Evolutionary conservation across 2,329 filamentous ascomycete species (phyloP), one percentile per base, ranked within the genome.

Genomic region (Penicillium psychrosexuale): DNA sequence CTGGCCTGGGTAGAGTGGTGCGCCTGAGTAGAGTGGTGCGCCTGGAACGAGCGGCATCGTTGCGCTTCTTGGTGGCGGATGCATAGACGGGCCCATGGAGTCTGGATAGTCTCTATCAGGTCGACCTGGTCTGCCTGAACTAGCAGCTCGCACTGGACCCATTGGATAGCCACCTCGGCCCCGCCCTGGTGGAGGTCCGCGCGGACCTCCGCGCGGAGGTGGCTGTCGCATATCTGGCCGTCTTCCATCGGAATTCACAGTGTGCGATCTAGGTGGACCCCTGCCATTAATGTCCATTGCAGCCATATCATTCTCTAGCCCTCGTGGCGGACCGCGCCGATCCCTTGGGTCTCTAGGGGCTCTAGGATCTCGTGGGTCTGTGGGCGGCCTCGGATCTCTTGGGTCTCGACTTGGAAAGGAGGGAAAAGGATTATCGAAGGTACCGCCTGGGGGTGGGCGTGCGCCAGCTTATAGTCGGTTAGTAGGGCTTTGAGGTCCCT

Each of bases 391-490:
- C 17, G 45, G 37, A 9, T 36, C 49, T 52, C 43, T 47, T n/a
- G 50, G 50, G 22, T 53, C 50, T 43, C 45, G 51, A 15, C 37
- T 42, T 44, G 63, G 73, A 57, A 69, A 79, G 5, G 72, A 65
- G 27, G 79, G 78, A 52, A 81, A 82, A 3, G 79, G 79, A 59
- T 76, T 79, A 53, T 82, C 80, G 69, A 75, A 81, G 28, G 71
- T 72, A 69, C 42, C 76, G 71, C 33, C 77, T 45, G 69, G 69
- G 3, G 71, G 73, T 34, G 62, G 61, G 47, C 61, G 63, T 46
- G 47, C 64, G 46, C 58, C 46, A 36, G 61, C 45, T 65, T 53
- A 17, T 37, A 37, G 47, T 13, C 15, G 40, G 36, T 64, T 55
- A 63, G 52, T 43, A 22, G 30, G 12, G 17, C 22, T 33, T 40